Evolutionary conservation across 164 flowering plant genomes (phyloP).

Genomic region (Aristolochia californica): DNA sequence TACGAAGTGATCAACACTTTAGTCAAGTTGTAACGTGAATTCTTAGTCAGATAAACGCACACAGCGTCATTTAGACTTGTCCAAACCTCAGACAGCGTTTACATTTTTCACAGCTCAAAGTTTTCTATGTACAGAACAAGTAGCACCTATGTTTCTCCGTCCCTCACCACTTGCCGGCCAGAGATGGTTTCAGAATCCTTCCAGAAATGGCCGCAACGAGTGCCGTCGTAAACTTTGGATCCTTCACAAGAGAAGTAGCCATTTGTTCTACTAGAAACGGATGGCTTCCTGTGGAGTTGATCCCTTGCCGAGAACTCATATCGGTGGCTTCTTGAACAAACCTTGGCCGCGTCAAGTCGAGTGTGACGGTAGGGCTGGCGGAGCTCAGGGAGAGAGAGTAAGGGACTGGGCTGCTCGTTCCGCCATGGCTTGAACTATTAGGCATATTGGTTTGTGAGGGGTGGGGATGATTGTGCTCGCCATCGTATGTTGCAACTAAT

Average conservation of each 20-base stretch:
- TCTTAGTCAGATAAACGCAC: too few species aligned
- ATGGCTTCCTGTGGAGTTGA: conserved; percentile 20
- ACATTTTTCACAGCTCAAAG: too few species aligned
- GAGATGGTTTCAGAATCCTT: conserved; percentile 6
- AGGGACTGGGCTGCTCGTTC: background rate
- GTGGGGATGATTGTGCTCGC: conserved; percentile 60
- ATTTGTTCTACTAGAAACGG: conserved; percentile 26
- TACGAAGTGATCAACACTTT: too few species aligned
- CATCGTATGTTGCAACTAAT: conserved; percentile 69
- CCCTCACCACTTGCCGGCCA: conserved; percentile 4
- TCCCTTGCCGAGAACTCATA: background rate
- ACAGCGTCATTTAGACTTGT: too few species aligned
- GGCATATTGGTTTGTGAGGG: conserved; percentile 12
- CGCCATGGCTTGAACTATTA: conserved; percentile 1
- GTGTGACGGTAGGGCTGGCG: conserved; percentile 1
- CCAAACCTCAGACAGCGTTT: too few species aligned
- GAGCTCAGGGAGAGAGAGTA: background rate
- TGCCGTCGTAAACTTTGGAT: conserved; percentile 31
- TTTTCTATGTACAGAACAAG: background rate
- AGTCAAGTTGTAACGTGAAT: too few species aligned
- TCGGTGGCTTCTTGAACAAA: background rate
- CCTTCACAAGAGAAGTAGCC: conserved; percentile 25
- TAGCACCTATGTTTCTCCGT: background rate
- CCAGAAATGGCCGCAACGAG: conserved; percentile 37
- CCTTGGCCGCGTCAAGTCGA: conserved; percentile 1